Conservation (phyloP, 257 asterid species). For the Parsonsia alboflavescens region DNA sequence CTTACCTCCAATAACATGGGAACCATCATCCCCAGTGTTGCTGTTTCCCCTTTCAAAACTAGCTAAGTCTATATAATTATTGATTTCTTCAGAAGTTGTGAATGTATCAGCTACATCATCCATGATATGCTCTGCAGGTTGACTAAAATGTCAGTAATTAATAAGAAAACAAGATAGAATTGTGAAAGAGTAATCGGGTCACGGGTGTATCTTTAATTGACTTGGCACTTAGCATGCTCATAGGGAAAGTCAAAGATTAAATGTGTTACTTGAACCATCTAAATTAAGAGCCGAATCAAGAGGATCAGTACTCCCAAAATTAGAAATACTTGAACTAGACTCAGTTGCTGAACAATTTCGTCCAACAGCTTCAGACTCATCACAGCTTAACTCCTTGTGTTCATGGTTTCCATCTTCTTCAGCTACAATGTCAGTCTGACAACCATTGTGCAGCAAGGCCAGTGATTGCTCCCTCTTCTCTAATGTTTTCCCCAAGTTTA, state of each 20-base stretch:
- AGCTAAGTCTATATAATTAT: not conserved
- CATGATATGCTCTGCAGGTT: slow-evolving; percentile 1
- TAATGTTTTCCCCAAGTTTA: not conserved
- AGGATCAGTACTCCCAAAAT: too few species aligned
- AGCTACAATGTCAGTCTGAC: not conserved
- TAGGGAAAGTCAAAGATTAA: not conserved
- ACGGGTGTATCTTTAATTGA: not conserved
- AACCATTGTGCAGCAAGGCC: not conserved
- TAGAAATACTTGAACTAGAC: not conserved
- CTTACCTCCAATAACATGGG: not conserved
- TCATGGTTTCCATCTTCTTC: not conserved
- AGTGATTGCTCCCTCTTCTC: slow-evolving; percentile 2
- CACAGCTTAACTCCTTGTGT: not conserved
- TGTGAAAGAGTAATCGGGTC: not conserved
- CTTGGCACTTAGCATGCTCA: not conserved
- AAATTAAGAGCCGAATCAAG: not conserved
- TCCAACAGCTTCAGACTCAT: not conserved
- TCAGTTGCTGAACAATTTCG: not conserved
- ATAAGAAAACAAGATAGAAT: not conserved
- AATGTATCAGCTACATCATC: not conserved
- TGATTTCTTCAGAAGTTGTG: not conserved
- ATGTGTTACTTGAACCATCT: not conserved
- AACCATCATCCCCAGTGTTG: not conserved
- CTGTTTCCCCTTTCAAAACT: not conserved
- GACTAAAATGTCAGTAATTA: not conserved